phyloP scores from a whole-genome alignment of 1,139 yeast species.

The Pichia sp. region DNA sequence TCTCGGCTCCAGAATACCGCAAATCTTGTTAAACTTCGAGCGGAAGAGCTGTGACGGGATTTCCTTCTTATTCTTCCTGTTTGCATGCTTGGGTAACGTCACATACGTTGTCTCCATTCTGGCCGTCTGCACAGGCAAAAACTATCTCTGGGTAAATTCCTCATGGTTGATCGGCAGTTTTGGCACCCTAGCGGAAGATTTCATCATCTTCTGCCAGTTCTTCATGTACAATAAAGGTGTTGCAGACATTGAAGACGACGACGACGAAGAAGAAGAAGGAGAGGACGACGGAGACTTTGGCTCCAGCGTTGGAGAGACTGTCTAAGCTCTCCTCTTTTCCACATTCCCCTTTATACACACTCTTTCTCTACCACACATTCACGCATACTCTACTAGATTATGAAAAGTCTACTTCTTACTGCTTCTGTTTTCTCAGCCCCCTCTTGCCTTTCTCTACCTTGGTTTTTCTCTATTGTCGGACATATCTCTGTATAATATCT shows the following conservation, averaged over 20 bases:
- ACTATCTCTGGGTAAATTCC: slow-evolving; percentile 72
- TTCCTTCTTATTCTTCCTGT: slow-evolving; percentile 82
- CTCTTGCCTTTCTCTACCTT: neutral
- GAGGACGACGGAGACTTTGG: slow-evolving; percentile 16
- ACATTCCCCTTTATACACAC: neutral
- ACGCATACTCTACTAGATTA: neutral
- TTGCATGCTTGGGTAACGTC: slow-evolving; percentile 89
- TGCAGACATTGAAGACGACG: slow-evolving; percentile 21
- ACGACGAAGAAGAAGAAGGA: too few relatives aligned
- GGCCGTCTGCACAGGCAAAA: slow-evolving; percentile 64
- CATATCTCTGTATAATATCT: slow-evolving; percentile 1
- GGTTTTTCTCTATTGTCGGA: neutral
- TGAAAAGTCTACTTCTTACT: neutral
- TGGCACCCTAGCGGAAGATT: slow-evolving; percentile 83
- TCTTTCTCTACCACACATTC: neutral
- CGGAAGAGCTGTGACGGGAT: slow-evolving; percentile 92
- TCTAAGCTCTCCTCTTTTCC: neutral
- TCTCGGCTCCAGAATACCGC: slow-evolving; percentile 87
- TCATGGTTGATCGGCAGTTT: slow-evolving; percentile 92
- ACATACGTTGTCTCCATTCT: slow-evolving; percentile 84
- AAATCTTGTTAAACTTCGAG: slow-evolving; percentile 72
- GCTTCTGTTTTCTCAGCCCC: neutral
- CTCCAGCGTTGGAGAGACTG: slow-evolving; percentile 1
- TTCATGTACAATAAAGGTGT: slow-evolving; percentile 56
- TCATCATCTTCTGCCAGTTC: slow-evolving; percentile 81